Conservation (phyloP, 164 flowering plant species). For the Sextonia rubra region DNA sequence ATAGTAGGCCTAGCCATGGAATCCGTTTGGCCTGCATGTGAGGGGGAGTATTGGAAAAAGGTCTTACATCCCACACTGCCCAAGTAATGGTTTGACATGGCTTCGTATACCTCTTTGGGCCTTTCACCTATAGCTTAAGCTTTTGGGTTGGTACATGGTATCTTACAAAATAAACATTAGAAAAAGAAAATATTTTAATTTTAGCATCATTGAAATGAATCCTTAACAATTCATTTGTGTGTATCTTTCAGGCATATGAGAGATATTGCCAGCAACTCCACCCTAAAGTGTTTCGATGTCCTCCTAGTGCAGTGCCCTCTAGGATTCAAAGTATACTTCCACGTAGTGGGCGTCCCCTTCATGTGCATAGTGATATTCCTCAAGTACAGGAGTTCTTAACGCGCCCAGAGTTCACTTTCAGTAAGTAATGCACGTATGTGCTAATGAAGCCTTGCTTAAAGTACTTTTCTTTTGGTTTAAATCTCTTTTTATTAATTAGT, state of each 20-base stretch:
- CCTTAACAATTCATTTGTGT: background rate
- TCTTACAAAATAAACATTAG: background rate
- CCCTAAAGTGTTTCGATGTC: conserved; percentile 20
- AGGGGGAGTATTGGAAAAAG: too few relatives aligned
- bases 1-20: too few relatives aligned
- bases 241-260: conserved; percentile 55
- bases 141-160: too few relatives aligned
- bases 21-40: too few relatives aligned
- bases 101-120: too few relatives aligned
- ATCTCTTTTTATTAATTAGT: too few relatives aligned
- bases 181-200: background rate
- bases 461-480: too few relatives aligned
- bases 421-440: conserved; percentile 42
- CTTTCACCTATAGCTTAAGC: too few relatives aligned
- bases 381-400: conserved; percentile 81
- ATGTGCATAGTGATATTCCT: conserved; percentile 89
- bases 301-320: conserved; percentile 17
- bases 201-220: background rate
- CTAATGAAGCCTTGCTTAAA: background rate
- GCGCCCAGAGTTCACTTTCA: conserved; percentile 69
- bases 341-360: conserved; percentile 37
- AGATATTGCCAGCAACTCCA: conserved; percentile 38
- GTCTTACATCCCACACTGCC: too few relatives aligned
- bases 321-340: conserved; percentile 26
- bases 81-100: too few relatives aligned